phyloP scores from a whole-genome alignment of 1,139 yeast species.

The Kurtzmaniella quercitrusa region DNA sequence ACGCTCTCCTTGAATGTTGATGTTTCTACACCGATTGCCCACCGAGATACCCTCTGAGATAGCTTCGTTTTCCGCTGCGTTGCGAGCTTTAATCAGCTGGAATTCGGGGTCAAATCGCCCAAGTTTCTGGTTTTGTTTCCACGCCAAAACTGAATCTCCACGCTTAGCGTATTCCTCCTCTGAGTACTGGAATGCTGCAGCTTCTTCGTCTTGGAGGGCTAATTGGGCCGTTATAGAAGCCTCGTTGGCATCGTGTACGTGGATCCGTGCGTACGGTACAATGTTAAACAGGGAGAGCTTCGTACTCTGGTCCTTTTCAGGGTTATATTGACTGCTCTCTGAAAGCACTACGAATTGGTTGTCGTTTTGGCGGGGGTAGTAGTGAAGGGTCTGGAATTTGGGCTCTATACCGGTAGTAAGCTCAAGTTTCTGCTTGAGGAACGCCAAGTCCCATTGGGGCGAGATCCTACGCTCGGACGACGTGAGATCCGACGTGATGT shows the following conservation, averaged over 20 bases:
- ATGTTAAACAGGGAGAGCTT: slow-evolving; percentile 21
- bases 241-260: slow-evolving; percentile 51
- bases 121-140: slow-evolving; percentile 65
- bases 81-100: slow-evolving; percentile 18
- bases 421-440: slow-evolving; percentile 59
- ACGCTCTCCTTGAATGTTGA: slow-evolving; percentile 49
- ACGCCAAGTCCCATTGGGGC: slow-evolving; percentile 54
- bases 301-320: slow-evolving; percentile 9
- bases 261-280: slow-evolving; percentile 41
- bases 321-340: slow-evolving; percentile 15
- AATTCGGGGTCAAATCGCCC: slow-evolving; percentile 69
- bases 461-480: slow-evolving; percentile 70
- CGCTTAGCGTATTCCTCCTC: slow-evolving; percentile 66
- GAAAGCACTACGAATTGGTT: slow-evolving; percentile 25
- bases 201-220: slow-evolving; percentile 29
- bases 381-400: slow-evolving; percentile 46
- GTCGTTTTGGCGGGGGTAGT: slow-evolving; percentile 42
- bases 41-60: slow-evolving; percentile 19
- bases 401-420: slow-evolving; percentile 78
- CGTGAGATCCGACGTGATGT: slow-evolving; percentile 61
- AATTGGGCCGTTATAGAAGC: slow-evolving; percentile 43
- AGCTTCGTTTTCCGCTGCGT: slow-evolving; percentile 15
- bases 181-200: slow-evolving; percentile 47
- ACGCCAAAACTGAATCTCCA: slow-evolving; percentile 60
- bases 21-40: slow-evolving; percentile 38